Base-by-base conservation (phyloP, 139 green algal species). In the Choricystis sp. region DNA sequence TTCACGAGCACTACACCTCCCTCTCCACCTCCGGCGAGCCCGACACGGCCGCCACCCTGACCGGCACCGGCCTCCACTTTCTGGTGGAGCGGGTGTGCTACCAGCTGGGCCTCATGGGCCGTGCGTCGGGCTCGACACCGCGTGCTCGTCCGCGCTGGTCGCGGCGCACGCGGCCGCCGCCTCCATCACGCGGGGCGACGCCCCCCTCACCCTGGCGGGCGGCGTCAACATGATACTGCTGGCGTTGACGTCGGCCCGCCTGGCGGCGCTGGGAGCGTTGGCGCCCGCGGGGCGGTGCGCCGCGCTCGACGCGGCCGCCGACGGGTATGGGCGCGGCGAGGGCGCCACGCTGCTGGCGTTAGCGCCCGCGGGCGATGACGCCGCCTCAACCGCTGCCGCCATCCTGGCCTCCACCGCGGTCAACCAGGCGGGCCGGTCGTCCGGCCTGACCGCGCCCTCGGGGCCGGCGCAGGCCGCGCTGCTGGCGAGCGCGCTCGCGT, bases 51-150 rank as follows among this genome's bases (percentile, higher is more conserved):
- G 81, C 77, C 60, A 78, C 80, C 29, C 77, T 83, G 31, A 88
- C 78, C n/a, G 79, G 79, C 21, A 78, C 66, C 22, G 79, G 83
- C 71, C 67, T 89, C 24, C 84, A 77, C 26, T 83, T 94, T 28
- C 69, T 75, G 4, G 69, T 76, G 0, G 87, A 86, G 59, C 69
- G 81, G 21, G 63, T 85, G 21, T 83, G 76, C 24, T 87, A 80
- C 65, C 74, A 69, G 5, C 82, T 82, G 66, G 76, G 73, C 31
- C 26, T 85, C 27, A 66, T 69, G 68, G 69, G 77, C 76, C 74
- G 24, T 86, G 69, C 63, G 74, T 85, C 1, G 66, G 66, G 22
- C 65, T 88, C 23, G 74, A 62, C 20, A 69, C 72, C 4, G 66
- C 78, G 26, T 87, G 81, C 68, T 84, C 79, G 1, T 78, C 76